Percentiles rank a stretch among this genome's conserved stretches.
Evolutionary conservation across 2,329 filamentous ascomycete species (phyloP).

Genomic region (Westerdykella sp.): DNA sequence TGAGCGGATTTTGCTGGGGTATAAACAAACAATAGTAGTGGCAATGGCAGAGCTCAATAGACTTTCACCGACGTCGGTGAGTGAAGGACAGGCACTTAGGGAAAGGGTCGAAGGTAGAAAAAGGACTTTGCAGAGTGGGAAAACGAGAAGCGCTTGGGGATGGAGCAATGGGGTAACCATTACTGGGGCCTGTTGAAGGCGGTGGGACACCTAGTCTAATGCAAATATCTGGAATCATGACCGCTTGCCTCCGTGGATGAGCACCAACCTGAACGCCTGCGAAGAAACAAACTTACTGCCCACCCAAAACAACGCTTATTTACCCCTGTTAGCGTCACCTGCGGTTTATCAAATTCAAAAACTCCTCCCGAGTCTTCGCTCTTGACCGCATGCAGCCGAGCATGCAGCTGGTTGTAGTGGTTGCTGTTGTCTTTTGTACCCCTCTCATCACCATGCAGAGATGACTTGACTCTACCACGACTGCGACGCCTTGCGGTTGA

Average conservation of each 20-base stretch:
- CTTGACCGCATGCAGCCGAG: constrained; percentile 91
- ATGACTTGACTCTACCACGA: constrained; percentile 96
- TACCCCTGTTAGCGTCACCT: constrained; percentile 5
- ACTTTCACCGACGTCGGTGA: not conserved
- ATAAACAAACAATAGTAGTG: not conserved
- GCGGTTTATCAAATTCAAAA: constrained; percentile 62
- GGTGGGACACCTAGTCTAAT: not conserved
- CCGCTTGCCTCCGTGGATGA: not conserved
- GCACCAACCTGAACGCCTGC: not conserved
- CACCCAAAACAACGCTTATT: not conserved
- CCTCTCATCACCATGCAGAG: constrained; percentile 99
- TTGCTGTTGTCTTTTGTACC: constrained; percentile 83
- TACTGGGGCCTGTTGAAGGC: constrained; percentile 1
- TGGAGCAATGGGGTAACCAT: not conserved
- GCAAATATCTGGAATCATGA: not conserved
- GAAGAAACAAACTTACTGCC: not conserved
- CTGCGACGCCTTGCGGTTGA: constrained; percentile 87
- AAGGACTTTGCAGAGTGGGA: too few species aligned
- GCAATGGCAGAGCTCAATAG: not conserved
- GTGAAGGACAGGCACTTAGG: not conserved
- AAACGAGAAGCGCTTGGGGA: too few species aligned
- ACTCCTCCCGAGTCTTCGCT: constrained; percentile 93
- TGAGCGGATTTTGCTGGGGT: too few species aligned
- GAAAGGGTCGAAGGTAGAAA: too few species aligned
- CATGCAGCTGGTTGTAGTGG: constrained; percentile 93